Evolutionary conservation across 768 basidiomycete species (phyloP), one percentile per base, ranked within the genome.

Genomic region (Auriculariales sp.): DNA sequence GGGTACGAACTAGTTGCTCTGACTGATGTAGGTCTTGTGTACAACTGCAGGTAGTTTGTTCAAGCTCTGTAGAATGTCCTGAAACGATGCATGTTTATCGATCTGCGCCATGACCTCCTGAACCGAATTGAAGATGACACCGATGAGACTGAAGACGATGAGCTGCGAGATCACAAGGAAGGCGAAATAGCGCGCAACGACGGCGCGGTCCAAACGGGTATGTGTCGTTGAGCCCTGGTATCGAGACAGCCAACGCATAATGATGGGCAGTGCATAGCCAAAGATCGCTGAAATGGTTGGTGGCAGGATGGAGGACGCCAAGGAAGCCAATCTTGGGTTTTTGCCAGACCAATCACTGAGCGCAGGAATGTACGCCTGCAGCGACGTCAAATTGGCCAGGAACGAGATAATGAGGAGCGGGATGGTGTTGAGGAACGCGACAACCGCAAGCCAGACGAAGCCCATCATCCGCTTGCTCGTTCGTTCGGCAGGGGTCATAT

Each of bases 91-190:
- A 54, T 76, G 71, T 47, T 69, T 46, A 14, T 71, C 72, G 31
- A 78, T 71, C 51, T 78, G 66, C 4, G 59, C 53, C 19, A 78
- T 65, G 44, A 79, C 67, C 45, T 72, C 56, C 52, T 68, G 62
- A 3, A 62, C 35, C 4, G 67, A 51, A 87, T 86, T 81, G 68
- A 91, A 92, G 50, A 81, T 71, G 45, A 93, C 92, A 56, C 89
- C 87, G 53, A 97, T 81, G 51, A 94, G 65, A 14, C 89, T 94
- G 71, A 98, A 99, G 65, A 98, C 80, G 54, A 99, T 71, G 58
- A 99, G 67, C 61, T 97, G 92, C 47, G 85, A 88, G 65, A 95
- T 83, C 52, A 98, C 80, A 64, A 98, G 71, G 74, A 99, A 98
- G 1, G 85, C 72, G 60, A 83, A 98, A 66, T 97, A 98, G 46